These are phyloP conservation scores for Potentilla sterilis DNA, from an alignment of 306 rosid species.

Conservation along the genomic window DNA sequence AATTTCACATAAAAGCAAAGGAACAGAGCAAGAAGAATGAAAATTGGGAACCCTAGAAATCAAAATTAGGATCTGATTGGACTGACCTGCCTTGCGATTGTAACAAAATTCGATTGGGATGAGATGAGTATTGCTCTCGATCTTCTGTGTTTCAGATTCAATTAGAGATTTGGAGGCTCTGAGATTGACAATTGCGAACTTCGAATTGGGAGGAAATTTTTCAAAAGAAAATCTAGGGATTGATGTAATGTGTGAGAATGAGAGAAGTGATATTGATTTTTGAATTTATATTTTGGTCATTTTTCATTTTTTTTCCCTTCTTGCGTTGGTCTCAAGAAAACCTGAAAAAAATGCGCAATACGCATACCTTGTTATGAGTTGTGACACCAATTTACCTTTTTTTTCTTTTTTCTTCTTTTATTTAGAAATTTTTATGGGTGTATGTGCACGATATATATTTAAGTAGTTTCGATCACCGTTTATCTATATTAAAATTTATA, in stretches of 20 bases:
- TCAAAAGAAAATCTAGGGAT: not conserved
- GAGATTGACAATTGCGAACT: constrained; percentile 3
- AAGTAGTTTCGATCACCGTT: no score
- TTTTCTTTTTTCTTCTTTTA: no score
- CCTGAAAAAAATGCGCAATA: no score
- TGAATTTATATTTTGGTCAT: not conserved
- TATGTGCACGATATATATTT: no score
- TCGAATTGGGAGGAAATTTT: constrained; percentile 14
- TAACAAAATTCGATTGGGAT: not conserved
- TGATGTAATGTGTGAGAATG: constrained; percentile 23
- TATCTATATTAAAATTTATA: no score
- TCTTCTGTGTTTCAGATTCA: constrained; percentile 1
- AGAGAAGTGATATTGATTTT: not conserved
- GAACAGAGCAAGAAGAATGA: not conserved
- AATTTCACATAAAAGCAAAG: not conserved
- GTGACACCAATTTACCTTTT: no score
- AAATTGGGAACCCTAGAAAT: constrained; percentile 24
- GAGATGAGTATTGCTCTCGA: not conserved
- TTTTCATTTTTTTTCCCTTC: not conserved
- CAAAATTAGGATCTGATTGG: constrained; percentile 21
- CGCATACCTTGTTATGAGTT: no score
- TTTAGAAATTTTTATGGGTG: no score
- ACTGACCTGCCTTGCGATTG: constrained; percentile 29
- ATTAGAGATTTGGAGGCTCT: not conserved
- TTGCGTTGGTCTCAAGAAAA: no score